These are phyloP conservation scores for Cicer yamashitae DNA, from an alignment of 306 rosid genomes.

Conservation along the genomic window DNA sequence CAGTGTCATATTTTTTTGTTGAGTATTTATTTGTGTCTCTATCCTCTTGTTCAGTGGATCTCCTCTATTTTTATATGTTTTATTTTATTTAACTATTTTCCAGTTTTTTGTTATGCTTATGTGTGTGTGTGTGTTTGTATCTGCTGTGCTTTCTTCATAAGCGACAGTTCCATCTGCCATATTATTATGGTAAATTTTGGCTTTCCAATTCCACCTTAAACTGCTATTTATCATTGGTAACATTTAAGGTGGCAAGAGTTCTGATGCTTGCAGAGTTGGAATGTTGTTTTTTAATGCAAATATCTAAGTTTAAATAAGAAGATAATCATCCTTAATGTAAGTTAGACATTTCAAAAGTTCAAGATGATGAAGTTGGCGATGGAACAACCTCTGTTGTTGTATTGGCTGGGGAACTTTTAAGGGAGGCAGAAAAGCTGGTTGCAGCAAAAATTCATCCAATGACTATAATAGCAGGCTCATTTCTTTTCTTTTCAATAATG, in stretches of 20 bases:
- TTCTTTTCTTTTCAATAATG: slow-evolving; percentile 9
- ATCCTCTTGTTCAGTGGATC: not conserved
- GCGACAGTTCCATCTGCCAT: not conserved
- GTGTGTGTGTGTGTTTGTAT: not conserved
- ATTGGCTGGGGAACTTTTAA: slow-evolving; percentile 93
- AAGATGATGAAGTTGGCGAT: slow-evolving; percentile 99
- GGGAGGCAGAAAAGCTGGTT: slow-evolving; percentile 96
- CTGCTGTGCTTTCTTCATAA: not conserved
- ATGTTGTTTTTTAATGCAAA: slow-evolving; percentile 9
- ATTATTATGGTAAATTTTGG: not conserved
- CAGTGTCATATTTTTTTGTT: not conserved
- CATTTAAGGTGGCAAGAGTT: slow-evolving; percentile 13
- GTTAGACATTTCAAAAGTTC: slow-evolving; percentile 94
- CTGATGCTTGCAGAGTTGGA: not conserved
- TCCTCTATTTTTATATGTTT: not conserved
- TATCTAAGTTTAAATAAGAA: slow-evolving; percentile 3
- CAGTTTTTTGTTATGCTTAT: not conserved
- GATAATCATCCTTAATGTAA: slow-evolving; percentile 57
- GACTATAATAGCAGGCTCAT: slow-evolving; percentile 93
- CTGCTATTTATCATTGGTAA: not conserved
- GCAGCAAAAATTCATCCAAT: slow-evolving; percentile 92
- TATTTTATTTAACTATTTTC: not conserved
- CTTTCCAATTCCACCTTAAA: not conserved
- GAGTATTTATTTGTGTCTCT: not conserved
- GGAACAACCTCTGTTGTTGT: slow-evolving; percentile 99